Base-by-base conservation (phyloP, 495 filamentous ascomycete species). In the Glonium stellatum region DNA sequence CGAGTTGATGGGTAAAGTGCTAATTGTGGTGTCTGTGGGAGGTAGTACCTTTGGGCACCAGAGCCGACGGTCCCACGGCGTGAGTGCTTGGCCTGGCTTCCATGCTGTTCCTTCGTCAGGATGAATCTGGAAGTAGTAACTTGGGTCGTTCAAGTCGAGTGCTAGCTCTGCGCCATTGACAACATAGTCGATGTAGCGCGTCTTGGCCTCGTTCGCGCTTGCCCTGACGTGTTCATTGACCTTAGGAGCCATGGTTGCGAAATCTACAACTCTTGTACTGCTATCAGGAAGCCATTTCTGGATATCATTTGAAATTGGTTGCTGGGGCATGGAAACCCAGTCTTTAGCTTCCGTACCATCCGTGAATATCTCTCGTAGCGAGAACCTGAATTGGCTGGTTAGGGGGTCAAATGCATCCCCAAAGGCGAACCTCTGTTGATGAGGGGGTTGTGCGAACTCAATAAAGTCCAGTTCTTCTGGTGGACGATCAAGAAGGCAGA, bases 391-490 rank as follows among this genome's bases (percentile, higher is more conserved):
- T 39, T 39, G 36, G 8, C 36, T 8, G 8, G 8, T 39, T 15
- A 8, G 36, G 36, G 8, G 8, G 36, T 39, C 15, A 15, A 8
- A 8, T 8, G 36, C 36, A 39, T 15, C 15, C 36, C 8, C 8
- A 18, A 15, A 49, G 21, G 47, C 50, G 34, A 58, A 63, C 1
- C 56, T 21, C 44, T 63, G 60, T 22, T 63, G 55, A 54, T 63
- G 60, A 11, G 56, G 6, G 1, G 60, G 55, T 47, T 59, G 60
- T 5, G 56, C 15, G 1, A 63, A 10, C 11, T 21, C 54, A 13
- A 63, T 54, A 3, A 5, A 12, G 1, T 18, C 4, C 9, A 62
- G 1, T 4, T 57, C 59, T 62, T 80, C 79, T 15, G 41, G 27
- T 0, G 9, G 22, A 4, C 54, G 27, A 31, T 62, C 59, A 5